phyloP scores from a whole-genome alignment of 345 rosid genomes.

The Ceriops tagal region DNA sequence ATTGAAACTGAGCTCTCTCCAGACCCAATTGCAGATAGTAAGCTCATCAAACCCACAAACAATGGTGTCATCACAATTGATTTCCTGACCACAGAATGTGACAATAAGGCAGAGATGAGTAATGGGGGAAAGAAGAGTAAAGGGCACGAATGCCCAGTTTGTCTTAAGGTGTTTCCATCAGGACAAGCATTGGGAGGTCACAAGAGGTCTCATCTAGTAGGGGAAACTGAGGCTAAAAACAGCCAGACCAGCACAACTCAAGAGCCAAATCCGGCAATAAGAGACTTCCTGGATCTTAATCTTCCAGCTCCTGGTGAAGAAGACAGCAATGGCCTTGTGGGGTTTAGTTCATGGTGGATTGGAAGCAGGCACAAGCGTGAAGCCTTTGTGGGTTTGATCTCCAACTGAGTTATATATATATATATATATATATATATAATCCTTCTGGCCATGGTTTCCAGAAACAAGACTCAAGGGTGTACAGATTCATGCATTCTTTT shows the following conservation, averaged over 20 bases:
- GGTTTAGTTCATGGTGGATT: conserved; percentile 52
- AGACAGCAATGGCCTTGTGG: conserved; percentile 35
- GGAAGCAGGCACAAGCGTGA: conserved; percentile 45
- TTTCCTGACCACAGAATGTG: conserved; percentile 3
- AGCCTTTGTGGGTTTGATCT: conserved; percentile 37
- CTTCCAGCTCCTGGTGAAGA: conserved; percentile 56
- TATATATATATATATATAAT: background rate
- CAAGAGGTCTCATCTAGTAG: conserved; percentile 61
- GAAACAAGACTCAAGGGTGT: conserved; percentile 24
- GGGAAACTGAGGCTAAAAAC: conserved; percentile 18
- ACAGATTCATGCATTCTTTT: conserved; percentile 49
- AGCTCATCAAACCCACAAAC: conserved; percentile 15
- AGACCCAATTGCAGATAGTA: conserved; percentile 16
- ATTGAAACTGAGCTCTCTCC: conserved; percentile 28
- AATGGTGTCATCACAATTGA: conserved; percentile 15
- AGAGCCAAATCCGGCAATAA: conserved; percentile 26
- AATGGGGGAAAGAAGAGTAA: conserved; percentile 24
- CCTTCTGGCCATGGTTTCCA: conserved; percentile 6
- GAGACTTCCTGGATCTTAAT: conserved; percentile 48
- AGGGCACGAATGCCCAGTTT: conserved; percentile 60
- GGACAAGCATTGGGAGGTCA: conserved; percentile 93
- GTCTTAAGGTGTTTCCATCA: conserved; percentile 56
- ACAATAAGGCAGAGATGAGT: conserved; percentile 22
- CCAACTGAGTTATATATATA: conserved; percentile 25
- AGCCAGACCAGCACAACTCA: conserved; percentile 9